Evolutionary conservation across 2,329 filamentous ascomycete species (phyloP).

Genomic region (Fusarium nanum): DNA sequence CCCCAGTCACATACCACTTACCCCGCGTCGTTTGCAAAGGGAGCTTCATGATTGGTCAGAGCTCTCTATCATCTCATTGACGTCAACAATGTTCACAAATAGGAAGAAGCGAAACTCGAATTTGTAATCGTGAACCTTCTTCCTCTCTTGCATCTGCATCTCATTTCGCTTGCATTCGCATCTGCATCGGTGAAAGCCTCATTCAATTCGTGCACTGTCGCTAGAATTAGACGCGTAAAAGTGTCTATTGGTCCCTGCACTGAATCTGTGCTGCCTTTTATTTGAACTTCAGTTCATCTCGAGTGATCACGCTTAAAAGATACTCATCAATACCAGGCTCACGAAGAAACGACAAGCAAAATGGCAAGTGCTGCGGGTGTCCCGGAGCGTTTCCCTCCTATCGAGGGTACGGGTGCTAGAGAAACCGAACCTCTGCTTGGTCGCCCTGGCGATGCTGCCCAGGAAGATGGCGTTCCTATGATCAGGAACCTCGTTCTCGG

Average conservation of each 20-base stretch:
- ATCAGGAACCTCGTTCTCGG: constrained; percentile 79
- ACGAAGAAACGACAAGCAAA: constrained; percentile 4
- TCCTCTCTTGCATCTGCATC: background rate
- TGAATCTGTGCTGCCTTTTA: background rate
- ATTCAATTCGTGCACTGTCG: background rate
- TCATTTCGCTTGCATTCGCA: background rate
- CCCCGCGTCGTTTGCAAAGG: constrained; percentile 44
- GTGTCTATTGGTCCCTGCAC: background rate
- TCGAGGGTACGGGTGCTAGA: constrained; percentile 43
- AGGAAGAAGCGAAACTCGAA: constrained; percentile 9
- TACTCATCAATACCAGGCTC: background rate
- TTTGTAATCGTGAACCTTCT: constrained; percentile 17
- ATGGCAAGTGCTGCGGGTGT: constrained; percentile 79
- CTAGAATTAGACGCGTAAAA: background rate
- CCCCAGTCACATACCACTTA: constrained; percentile 11
- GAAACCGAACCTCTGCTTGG: constrained; percentile 61
- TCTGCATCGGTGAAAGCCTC: background rate
- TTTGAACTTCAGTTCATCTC: background rate
- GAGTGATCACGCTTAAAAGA: background rate
- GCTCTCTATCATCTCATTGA: constrained; percentile 39
- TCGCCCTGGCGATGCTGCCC: constrained; percentile 76
- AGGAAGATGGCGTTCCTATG: constrained; percentile 72
- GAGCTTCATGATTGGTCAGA: constrained; percentile 42
- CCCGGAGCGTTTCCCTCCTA: constrained; percentile 60
- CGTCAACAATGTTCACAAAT: constrained; percentile 32